Base-by-base conservation (phyloP, 2,329 filamentous ascomycete species). In the Phyllosticta citriasiana region DNA sequence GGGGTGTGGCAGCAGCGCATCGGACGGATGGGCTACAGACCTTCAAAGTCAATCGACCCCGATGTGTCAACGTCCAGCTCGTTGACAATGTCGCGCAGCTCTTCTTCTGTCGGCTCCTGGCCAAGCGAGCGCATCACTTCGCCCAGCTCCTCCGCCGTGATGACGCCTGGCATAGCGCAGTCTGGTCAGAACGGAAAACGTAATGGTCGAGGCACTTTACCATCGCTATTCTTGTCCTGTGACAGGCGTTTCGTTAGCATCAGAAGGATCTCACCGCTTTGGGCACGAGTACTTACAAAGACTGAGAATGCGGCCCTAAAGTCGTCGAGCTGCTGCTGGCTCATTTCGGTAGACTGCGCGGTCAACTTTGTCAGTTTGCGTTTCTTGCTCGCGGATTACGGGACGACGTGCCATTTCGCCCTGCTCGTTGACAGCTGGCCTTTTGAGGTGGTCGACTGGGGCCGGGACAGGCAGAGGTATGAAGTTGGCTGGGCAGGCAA, bases 221-320 rank as follows among this genome's bases (percentile, higher is more conserved):
- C 80, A 78, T 82, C 79, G 71, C 79, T 79, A 70, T 83, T 80
- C 71, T 82, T 83, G 77, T 83, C 80, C 80, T 83, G 68, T 68
- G 58, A 25, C 60, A 40, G 58, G 10, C 30, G 14, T 53, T 12
- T 53, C 55, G 67, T 73, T 64, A 73, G 40, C 14, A 71, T 59
- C 51, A n/a, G 55, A 57, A 50, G 27, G 58, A 53, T 22, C 33
- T 9, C n/a, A 9, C 52, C n/a, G 50, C 56, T 16, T 58, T 30
- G 57, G 55, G 57, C 62, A 63, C 33, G 53, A 52, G 63, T 60
- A 87, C 94, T 88, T 88, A 99, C 94, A 79, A 99, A 99, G 68
- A 99, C 89, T 77, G 94, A 99, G 82, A 99, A 99, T 61, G 94
- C 94, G 82, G 99, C 94, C 89, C 97, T 97, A 84, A 97, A 99